phyloP scores from a whole-genome alignment of 2,329 filamentous ascomycete species.

The Colletotrichum chlorophyti region DNA sequence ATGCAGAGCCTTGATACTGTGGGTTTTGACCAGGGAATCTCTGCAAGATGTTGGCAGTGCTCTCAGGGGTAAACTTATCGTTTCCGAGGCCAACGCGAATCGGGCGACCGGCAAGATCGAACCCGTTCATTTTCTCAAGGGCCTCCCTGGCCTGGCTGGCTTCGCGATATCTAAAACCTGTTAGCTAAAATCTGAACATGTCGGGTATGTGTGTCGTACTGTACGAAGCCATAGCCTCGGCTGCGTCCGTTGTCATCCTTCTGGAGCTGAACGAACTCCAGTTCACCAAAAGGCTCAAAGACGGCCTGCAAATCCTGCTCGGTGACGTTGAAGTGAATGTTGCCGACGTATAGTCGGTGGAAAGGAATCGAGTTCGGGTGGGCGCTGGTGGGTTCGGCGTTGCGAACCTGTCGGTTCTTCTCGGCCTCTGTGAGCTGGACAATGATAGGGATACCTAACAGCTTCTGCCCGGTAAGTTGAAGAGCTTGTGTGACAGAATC shows the following conservation, averaged over 20 bases:
- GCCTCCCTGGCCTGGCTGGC: conserved; percentile 91
- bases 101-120: conserved; percentile 94
- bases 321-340: conserved; percentile 99
- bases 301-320: conserved; percentile 95
- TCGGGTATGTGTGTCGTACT: conserved; percentile 68
- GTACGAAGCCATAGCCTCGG: conserved; percentile 97
- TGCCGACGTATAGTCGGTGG: conserved; percentile 97
- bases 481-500: conserved; percentile 92
- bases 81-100: conserved; percentile 99
- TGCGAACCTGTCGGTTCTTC: conserved; percentile 96
- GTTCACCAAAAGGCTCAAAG: conserved; percentile 96
- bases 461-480: conserved; percentile 97
- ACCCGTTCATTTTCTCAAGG: conserved; percentile 98
- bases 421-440: conserved; percentile 98
- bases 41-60: conserved; percentile 89
- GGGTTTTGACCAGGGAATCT: conserved; percentile 85
- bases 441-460: conserved; percentile 98
- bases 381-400: conserved; percentile 69
- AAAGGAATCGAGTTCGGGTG: conserved; percentile 89
- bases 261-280: conserved; percentile 96
- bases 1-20: conserved; percentile 86
- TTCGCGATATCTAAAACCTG: conserved; percentile 77
- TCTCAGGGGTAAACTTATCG: conserved; percentile 99
- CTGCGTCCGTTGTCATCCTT: conserved; percentile 92
- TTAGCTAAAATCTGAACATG: conserved; percentile 40